Conservation (phyloP, 192 early-diverging fungal genomes). For the Linnemannia zychae region DNA sequence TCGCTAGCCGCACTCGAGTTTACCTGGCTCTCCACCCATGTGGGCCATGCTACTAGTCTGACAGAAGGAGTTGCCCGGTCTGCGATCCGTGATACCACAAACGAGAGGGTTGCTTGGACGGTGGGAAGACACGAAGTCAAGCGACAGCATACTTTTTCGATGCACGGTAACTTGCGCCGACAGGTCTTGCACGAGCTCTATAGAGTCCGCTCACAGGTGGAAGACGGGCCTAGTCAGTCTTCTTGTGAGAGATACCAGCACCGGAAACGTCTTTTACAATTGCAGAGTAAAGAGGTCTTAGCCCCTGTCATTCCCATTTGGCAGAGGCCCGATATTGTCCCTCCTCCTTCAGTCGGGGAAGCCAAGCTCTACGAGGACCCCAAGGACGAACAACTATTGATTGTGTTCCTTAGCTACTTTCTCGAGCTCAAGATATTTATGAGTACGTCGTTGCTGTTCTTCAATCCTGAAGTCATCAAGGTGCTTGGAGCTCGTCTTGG, state of each 20-base stretch:
- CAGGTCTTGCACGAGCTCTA: neutral
- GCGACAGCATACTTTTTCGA: neutral
- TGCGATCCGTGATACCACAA: neutral
- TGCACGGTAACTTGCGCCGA: neutral
- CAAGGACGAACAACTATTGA: neutral
- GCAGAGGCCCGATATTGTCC: neutral
- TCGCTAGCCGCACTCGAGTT: neutral
- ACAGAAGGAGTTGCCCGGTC: neutral
- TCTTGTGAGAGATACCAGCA: neutral
- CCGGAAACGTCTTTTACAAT: neutral
- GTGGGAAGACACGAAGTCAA: neutral
- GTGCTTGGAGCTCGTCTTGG: neutral
- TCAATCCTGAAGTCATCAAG: neutral
- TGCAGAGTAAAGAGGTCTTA: neutral
- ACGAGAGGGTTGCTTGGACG: neutral
- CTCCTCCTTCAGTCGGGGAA: neutral
- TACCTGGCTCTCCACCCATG: neutral
- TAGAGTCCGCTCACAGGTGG: neutral
- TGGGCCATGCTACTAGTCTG: neutral
- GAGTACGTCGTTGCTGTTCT: neutral
- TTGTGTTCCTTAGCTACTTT: neutral
- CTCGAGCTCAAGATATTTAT: neutral
- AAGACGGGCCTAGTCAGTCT: neutral
- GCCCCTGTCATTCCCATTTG: neutral
- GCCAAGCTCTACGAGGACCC: neutral